These are phyloP conservation scores for Massarina eburnea DNA, from an alignment of 2,329 filamentous ascomycete species.

Conservation along the genomic window DNA sequence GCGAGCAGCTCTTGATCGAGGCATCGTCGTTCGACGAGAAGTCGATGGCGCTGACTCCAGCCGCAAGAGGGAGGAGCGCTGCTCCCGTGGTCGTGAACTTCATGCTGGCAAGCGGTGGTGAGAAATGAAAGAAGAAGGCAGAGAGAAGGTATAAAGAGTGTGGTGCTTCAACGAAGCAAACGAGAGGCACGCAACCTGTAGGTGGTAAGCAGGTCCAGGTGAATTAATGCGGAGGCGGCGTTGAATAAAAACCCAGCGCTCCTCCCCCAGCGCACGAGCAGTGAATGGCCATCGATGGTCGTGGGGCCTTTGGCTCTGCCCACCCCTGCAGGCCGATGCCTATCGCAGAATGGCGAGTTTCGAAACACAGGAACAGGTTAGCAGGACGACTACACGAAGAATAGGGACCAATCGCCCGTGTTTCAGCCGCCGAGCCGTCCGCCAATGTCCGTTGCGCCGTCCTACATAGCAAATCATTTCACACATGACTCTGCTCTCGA, in stretches of 20 bases:
- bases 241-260: slow-evolving; percentile 8
- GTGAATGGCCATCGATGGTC: slow-evolving; percentile 6
- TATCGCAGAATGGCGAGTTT: slow-evolving; percentile 21
- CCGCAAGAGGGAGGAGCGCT: slow-evolving; percentile 37
- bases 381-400: neutral
- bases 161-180: slow-evolving; percentile 21
- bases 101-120: slow-evolving; percentile 24
- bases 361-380: slow-evolving; percentile 21
- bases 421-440: slow-evolving; percentile 6
- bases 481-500: too few relatives aligned
- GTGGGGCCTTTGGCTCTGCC: slow-evolving; percentile 13
- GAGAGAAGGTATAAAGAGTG: slow-evolving; percentile 25
- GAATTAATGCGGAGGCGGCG: slow-evolving; percentile 15
- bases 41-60: slow-evolving; percentile 31
- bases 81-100: slow-evolving; percentile 36
- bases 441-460: slow-evolving; percentile 14
- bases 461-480: slow-evolving; percentile 8
- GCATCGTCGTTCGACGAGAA: slow-evolving; percentile 36
- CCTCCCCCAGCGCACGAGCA: slow-evolving; percentile 23
- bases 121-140: slow-evolving; percentile 5
- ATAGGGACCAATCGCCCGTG: slow-evolving; percentile 18
- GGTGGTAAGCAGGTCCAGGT: slow-evolving; percentile 16
- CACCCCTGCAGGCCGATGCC: slow-evolving; percentile 6
- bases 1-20: slow-evolving; percentile 31
- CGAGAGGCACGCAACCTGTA: slow-evolving; percentile 11